These are phyloP conservation scores for Pseudogymnoascus verrucosus DNA, from an alignment of 2,329 filamentous ascomycete genomes.

Conservation along the genomic window DNA sequence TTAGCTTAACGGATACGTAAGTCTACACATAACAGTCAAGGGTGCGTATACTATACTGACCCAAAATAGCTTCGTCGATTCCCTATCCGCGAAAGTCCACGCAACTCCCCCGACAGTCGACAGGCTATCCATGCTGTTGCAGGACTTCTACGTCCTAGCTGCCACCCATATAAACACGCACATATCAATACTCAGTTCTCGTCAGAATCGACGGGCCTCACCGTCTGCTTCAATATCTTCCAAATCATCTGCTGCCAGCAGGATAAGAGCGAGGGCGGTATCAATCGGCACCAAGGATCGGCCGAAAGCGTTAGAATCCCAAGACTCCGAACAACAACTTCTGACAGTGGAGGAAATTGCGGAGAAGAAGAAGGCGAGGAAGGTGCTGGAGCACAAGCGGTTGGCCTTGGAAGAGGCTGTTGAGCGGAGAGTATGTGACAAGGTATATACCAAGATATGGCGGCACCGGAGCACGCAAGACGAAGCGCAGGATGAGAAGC, in stretches of 20 bases:
- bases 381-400: constrained; percentile 69
- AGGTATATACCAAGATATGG: constrained; percentile 82
- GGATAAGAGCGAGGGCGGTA: constrained; percentile 47
- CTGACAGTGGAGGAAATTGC: constrained; percentile 79
- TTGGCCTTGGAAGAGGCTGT: constrained; percentile 80
- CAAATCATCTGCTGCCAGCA: constrained; percentile 46
- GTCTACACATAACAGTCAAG: constrained; percentile 9
- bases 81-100: constrained; percentile 78
- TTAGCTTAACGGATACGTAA: constrained; percentile 81
- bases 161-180: constrained; percentile 80
- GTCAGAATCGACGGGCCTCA: constrained; percentile 61
- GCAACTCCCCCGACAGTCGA: constrained; percentile 77
- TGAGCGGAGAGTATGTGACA: constrained; percentile 76
- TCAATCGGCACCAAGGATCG: constrained; percentile 47
- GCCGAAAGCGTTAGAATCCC: constrained; percentile 32
- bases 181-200: constrained; percentile 68
- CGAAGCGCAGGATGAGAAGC: constrained; percentile 87
- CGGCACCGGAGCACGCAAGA: constrained; percentile 86
- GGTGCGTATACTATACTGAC: constrained; percentile 13
- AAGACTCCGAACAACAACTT: constrained; percentile 65
- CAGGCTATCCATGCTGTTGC: constrained; percentile 75
- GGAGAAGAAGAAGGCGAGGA: constrained; percentile 69
- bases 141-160: constrained; percentile 83
- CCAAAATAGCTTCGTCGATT: constrained; percentile 72
- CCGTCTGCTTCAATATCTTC: constrained; percentile 47